phyloP scores from a whole-genome alignment of 768 basidiomycete genomes.

The Russula earlei region DNA sequence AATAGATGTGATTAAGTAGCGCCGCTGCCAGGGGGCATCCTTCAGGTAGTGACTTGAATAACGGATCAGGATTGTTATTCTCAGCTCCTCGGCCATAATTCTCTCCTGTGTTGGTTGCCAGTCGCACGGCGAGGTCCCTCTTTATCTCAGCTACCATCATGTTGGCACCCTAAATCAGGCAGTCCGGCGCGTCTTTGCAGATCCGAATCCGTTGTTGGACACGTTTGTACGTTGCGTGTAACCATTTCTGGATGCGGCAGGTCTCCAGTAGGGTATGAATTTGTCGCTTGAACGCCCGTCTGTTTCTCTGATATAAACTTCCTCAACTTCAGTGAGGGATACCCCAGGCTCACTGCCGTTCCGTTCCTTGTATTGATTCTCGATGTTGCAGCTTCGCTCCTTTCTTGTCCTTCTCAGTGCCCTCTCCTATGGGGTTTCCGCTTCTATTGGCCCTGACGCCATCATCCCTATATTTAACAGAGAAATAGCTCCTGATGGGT shows the following conservation, averaged over 20 bases:
- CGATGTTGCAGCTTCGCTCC: neutral
- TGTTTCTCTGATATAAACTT: neutral
- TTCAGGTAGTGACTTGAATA: no score
- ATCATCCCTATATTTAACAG: constrained; percentile 19
- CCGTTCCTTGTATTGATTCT: neutral
- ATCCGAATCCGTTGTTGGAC: neutral
- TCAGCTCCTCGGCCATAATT: neutral
- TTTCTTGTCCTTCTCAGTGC: constrained; percentile 3
- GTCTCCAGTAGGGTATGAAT: neutral
- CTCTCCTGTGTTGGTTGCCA: neutral
- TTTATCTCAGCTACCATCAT: neutral
- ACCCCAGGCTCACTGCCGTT: neutral
- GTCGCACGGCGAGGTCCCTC: neutral
- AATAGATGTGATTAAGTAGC: neutral
- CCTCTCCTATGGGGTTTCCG: constrained; percentile 1
- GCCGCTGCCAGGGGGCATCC: neutral
- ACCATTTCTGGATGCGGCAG: neutral
- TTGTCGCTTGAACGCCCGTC: neutral
- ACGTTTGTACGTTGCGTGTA: neutral
- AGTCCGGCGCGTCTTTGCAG: neutral
- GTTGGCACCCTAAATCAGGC: neutral
- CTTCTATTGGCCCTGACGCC: constrained; percentile 20
- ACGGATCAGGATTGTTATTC: neutral
- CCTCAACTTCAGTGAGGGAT: neutral
- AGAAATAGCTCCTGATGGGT: constrained; percentile 23